Conservation (phyloP, 805 yeast genomes). For the Teunomyces barrocoloradensis region DNA sequence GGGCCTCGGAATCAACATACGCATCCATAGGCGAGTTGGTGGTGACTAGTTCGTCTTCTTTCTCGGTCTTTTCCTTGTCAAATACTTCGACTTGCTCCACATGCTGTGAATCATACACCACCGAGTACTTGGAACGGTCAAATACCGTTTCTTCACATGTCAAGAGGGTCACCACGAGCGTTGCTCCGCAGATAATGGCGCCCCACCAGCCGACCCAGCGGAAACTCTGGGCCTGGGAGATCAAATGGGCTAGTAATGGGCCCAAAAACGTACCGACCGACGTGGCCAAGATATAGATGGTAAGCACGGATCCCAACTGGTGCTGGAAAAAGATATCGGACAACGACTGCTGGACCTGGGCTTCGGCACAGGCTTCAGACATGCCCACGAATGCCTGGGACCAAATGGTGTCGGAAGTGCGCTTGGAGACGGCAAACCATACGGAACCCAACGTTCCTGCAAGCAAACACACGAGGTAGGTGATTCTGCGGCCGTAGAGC, state of each 20-base stretch:
- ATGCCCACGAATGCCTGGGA: slow-evolving; percentile 45
- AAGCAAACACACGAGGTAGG: slow-evolving; percentile 40
- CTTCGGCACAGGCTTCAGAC: slow-evolving; percentile 43
- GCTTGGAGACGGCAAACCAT: slow-evolving; percentile 40
- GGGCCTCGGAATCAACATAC: slow-evolving; percentile 2
- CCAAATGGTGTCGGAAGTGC: slow-evolving; percentile 42
- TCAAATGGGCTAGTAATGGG: slow-evolving; percentile 59
- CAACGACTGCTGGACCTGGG: slow-evolving; percentile 39
- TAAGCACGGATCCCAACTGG: slow-evolving; percentile 49
- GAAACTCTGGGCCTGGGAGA: slow-evolving; percentile 50
- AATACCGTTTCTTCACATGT: slow-evolving; percentile 58
- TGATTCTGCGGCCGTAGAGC: slow-evolving; percentile 44
- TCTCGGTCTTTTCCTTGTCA: background rate
- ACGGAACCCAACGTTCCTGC: slow-evolving; percentile 42
- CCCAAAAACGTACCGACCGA: slow-evolving; percentile 55
- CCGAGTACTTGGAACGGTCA: slow-evolving; percentile 26
- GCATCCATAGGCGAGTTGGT: background rate
- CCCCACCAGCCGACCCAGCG: slow-evolving; percentile 54
- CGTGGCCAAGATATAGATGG: slow-evolving; percentile 54
- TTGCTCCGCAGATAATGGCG: slow-evolving; percentile 42
- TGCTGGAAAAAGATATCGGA: slow-evolving; percentile 38
- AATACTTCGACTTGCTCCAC: slow-evolving; percentile 7
- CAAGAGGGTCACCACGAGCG: slow-evolving; percentile 39
- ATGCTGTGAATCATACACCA: slow-evolving; percentile 10
- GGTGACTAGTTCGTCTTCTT: background rate